Conservation (phyloP, 805 yeast species). For the Suhomyces xylopsoci region DNA sequence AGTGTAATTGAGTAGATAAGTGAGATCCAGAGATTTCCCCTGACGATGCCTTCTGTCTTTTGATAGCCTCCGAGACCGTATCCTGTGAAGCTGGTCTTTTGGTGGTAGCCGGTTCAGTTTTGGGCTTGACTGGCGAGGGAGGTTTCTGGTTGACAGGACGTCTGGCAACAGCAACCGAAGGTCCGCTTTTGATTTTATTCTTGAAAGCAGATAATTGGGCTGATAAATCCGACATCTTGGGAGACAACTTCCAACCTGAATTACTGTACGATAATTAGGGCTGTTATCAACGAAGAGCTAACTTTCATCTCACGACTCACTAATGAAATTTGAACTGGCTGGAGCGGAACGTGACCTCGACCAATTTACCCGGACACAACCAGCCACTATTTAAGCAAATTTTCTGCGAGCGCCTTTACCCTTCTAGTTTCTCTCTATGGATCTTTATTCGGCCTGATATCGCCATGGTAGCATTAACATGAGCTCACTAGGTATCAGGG, state of each 20-base stretch:
- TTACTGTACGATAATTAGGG: neutral
- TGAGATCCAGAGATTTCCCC: conserved; percentile 50
- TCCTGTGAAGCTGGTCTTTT: conserved; percentile 20
- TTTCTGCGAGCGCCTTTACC: neutral
- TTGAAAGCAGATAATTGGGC: conserved; percentile 46
- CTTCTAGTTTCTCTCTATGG: neutral
- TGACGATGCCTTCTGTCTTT: conserved; percentile 29
- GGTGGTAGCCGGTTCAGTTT: neutral
- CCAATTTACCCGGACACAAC: conserved; percentile 1
- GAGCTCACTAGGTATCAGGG: conserved; percentile 21
- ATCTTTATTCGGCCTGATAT: neutral
- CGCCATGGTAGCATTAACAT: conserved; percentile 21
- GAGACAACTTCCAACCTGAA: neutral
- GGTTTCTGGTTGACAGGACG: conserved; percentile 20
- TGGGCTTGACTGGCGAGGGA: conserved; percentile 9
- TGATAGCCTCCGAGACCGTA: conserved; percentile 31
- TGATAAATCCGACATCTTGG: conserved; percentile 33
- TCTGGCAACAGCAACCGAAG: conserved; percentile 36
- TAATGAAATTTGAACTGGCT: neutral
- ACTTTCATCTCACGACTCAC: neutral
- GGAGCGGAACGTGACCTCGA: neutral
- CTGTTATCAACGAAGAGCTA: neutral
- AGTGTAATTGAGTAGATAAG: conserved; percentile 79
- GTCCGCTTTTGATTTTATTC: conserved; percentile 43
- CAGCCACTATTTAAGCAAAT: neutral